Percentiles rank a stretch among this genome's conserved stretches.
These are phyloP conservation scores for Ceratobasidium sp. DNA, from an alignment of 1,284 basidiomycete species.

Conservation along the genomic window DNA sequence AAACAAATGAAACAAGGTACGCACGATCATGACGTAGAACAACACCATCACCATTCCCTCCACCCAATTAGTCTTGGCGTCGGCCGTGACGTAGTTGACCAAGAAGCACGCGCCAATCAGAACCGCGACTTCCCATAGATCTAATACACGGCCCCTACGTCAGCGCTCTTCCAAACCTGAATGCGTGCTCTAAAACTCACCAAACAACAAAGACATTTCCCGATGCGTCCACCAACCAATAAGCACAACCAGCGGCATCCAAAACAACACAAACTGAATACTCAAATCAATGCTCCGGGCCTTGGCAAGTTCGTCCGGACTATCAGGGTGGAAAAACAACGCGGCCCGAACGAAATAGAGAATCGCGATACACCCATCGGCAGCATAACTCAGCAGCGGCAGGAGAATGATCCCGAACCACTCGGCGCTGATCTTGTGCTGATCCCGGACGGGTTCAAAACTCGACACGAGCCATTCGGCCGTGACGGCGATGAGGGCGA, in stretches of 20 bases:
- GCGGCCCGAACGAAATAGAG: constrained; percentile 56
- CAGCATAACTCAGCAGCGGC: constrained; percentile 72
- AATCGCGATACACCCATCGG: constrained; percentile 65
- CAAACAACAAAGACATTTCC: constrained; percentile 64
- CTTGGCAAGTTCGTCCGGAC: constrained; percentile 61
- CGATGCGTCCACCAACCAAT: constrained; percentile 65
- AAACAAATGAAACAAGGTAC: constrained; percentile 42
- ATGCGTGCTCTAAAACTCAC: constrained; percentile 52
- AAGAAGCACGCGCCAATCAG: constrained; percentile 69
- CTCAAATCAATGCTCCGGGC: constrained; percentile 68
- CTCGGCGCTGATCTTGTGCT: constrained; percentile 46
- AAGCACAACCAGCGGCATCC: constrained; percentile 67
- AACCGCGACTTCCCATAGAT: constrained; percentile 65
- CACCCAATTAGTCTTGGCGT: constrained; percentile 73
- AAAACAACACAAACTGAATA: constrained; percentile 71
- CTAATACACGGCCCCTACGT: constrained; percentile 46
- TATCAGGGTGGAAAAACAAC: constrained; percentile 48
- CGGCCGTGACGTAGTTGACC: constrained; percentile 73
- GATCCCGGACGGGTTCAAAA: constrained; percentile 61
- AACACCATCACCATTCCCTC: constrained; percentile 67
- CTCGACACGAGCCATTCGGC: constrained; percentile 73
- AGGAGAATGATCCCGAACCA: constrained; percentile 76
- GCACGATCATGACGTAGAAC: constrained; percentile 64
- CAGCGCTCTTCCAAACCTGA: constrained; percentile 44
- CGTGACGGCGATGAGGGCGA: constrained; percentile 68